These are phyloP conservation scores for Allomyces macrogynus DNA, from an alignment of 192 early-diverging fungal genomes.

Conservation along the genomic window DNA sequence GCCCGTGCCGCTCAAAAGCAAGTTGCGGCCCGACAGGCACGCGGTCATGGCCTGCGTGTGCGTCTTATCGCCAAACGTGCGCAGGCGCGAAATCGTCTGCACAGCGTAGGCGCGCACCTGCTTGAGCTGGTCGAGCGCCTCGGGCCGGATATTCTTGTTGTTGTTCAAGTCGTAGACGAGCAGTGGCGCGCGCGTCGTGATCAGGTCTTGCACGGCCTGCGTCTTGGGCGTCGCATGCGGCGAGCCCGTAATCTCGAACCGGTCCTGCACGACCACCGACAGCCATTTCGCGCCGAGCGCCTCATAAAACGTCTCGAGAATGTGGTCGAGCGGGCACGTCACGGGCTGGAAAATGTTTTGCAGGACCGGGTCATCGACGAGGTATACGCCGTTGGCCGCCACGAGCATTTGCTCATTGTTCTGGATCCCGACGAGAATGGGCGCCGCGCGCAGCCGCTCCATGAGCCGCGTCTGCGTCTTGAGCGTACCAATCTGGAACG, in stretches of 20 bases:
- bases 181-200: slow-evolving; percentile 54
- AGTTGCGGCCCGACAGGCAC: slow-evolving; percentile 14
- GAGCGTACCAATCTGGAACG: slow-evolving; percentile 30
- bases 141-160: neutral
- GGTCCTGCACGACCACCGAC: slow-evolving; percentile 1
- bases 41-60: slow-evolving; percentile 27
- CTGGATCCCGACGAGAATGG: slow-evolving; percentile 2
- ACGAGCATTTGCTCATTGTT: slow-evolving; percentile 17
- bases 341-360: slow-evolving; percentile 55
- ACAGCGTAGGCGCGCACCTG: slow-evolving; percentile 16
- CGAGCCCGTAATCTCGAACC: slow-evolving; percentile 28
- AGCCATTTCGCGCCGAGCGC: slow-evolving; percentile 2
- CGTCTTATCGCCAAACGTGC: slow-evolving; percentile 18
- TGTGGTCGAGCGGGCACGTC: slow-evolving; percentile 43
- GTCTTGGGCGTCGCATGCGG: slow-evolving; percentile 19
- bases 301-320: slow-evolving; percentile 48
- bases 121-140: slow-evolving; percentile 4
- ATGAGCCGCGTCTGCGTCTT: slow-evolving; percentile 44
- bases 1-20: slow-evolving; percentile 10
- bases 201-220: slow-evolving; percentile 30
- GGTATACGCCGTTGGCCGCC: slow-evolving; percentile 45
- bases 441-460: slow-evolving; percentile 8
- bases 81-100: slow-evolving; percentile 14
- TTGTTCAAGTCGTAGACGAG: slow-evolving; percentile 40
- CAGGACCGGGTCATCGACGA: slow-evolving; percentile 56